Conservation (phyloP, 1,139 yeast genomes). For the Hyphopichia wangnamkhiaoensis region DNA sequence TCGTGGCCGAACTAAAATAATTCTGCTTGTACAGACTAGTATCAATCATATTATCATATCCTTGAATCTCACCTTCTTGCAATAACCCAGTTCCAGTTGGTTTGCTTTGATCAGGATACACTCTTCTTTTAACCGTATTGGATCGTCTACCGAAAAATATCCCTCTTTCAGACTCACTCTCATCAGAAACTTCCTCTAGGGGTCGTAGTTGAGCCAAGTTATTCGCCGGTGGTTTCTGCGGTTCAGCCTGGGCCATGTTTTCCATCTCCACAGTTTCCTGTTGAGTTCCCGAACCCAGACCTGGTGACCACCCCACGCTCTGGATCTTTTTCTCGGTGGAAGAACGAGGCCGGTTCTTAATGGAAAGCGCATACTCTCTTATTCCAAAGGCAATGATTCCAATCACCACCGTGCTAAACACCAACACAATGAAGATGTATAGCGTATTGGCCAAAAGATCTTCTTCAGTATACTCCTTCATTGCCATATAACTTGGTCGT, state of each 20-base stretch:
- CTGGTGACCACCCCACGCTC: not conserved
- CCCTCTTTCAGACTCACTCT: too few species aligned
- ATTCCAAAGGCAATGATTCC: slow-evolving; percentile 26
- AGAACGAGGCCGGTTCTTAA: slow-evolving; percentile 9
- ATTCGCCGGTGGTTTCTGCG: too few species aligned
- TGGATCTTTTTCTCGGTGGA: slow-evolving; percentile 4
- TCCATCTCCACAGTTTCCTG: not conserved
- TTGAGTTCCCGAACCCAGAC: slow-evolving; percentile 7
- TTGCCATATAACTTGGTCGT: too few species aligned
- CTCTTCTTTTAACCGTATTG: too few species aligned
- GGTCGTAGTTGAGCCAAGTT: too few species aligned
- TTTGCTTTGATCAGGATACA: slow-evolving; percentile 1
- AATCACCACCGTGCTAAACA: slow-evolving; percentile 20
- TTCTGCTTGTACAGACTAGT: not conserved
- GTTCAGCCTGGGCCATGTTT: too few species aligned
- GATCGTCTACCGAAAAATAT: too few species aligned
- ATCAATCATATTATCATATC: slow-evolving; percentile 2
- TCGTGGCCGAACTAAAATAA: slow-evolving; percentile 1
- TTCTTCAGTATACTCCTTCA: slow-evolving; percentile 13
- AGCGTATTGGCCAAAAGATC: slow-evolving; percentile 29
- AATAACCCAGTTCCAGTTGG: slow-evolving; percentile 12
- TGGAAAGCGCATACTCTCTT: slow-evolving; percentile 27
- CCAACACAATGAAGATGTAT: slow-evolving; percentile 29
- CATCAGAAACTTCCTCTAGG: too few species aligned
- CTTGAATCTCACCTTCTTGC: slow-evolving; percentile 3